Evolutionary conservation across 306 rosid species (phyloP).

Genomic region (Cucurbita moschata): DNA sequence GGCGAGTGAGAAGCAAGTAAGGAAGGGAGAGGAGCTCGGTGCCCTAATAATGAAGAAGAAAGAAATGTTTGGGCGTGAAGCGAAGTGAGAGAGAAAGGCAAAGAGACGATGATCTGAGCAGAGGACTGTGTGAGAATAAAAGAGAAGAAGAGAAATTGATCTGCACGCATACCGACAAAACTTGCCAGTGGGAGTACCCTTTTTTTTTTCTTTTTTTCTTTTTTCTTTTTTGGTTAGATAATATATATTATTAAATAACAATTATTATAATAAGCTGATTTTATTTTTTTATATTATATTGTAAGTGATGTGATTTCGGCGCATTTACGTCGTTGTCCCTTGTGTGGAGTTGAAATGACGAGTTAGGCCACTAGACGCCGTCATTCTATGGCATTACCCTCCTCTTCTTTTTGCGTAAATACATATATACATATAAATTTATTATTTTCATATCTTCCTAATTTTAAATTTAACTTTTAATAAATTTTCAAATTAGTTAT

Average conservation of each 20-base stretch:
- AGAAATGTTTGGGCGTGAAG: no score
- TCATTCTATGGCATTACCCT: not conserved
- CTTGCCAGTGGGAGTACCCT: not conserved
- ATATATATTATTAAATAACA: no score
- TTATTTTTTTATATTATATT: no score
- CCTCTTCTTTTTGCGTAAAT: no score
- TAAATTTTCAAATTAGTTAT: no score
- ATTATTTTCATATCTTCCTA: no score
- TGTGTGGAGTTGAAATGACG: slow-evolving; percentile 36
- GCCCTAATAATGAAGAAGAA: not conserved
- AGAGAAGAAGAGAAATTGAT: not conserved
- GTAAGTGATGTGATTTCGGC: not conserved
- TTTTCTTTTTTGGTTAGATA: not conserved
- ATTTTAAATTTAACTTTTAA: no score
- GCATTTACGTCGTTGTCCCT: slow-evolving; percentile 80
- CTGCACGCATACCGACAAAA: slow-evolving; percentile 6
- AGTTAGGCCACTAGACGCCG: slow-evolving; percentile 13
- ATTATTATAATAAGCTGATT: no score
- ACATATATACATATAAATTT: no score
- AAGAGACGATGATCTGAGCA: not conserved
- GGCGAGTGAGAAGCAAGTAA: no score
- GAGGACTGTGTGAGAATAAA: not conserved
- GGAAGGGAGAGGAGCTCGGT: no score
- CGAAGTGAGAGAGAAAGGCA: not conserved
- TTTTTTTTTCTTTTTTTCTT: not conserved